Conservation (phyloP, 495 filamentous ascomycete genomes). For the Sordaria brevicollis region DNA sequence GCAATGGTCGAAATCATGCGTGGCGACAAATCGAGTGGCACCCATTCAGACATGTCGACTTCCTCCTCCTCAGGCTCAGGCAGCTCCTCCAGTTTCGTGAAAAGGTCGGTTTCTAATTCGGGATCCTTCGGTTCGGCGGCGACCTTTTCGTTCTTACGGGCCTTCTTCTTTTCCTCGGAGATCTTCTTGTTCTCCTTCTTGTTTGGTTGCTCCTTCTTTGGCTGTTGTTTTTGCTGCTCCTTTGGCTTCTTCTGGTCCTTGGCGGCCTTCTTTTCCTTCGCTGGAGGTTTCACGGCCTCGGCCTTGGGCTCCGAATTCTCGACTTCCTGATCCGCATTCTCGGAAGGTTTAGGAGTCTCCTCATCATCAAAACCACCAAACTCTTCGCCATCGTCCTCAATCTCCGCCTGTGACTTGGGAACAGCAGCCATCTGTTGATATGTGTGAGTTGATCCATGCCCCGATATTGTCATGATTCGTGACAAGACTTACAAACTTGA, state of each 20-base stretch:
- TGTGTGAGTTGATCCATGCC: neutral
- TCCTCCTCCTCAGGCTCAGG: constrained; percentile 35
- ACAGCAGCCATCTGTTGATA: constrained; percentile 12
- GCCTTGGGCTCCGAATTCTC: neutral
- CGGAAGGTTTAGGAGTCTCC: neutral
- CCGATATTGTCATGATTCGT: constrained; percentile 11
- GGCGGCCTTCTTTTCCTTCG: constrained; percentile 3
- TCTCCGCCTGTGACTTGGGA: constrained; percentile 1
- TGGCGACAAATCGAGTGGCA: constrained; percentile 55
- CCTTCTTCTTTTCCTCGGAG: constrained; percentile 12
- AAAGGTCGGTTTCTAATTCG: constrained; percentile 34
- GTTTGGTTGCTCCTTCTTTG: constrained; percentile 13
- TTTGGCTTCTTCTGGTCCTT: constrained; percentile 3
- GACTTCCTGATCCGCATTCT: neutral
- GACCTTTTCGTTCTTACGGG: constrained; percentile 13
- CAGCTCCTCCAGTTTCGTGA: constrained; percentile 25
- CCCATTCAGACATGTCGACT: constrained; percentile 66
- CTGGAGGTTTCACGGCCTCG: constrained; percentile 2
- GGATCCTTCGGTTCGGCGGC: constrained; percentile 4
- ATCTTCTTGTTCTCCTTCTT: constrained; percentile 13
- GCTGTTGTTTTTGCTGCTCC: constrained; percentile 9
- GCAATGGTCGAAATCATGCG: constrained; percentile 62
- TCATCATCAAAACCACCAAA: constrained; percentile 47
- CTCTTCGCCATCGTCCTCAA: constrained; percentile 26
- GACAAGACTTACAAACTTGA: constrained; percentile 40